A percentile compares a stretch with the other conserved stretches of the same genome.
Evolutionary conservation across 2,329 filamentous ascomycete genomes (phyloP).

Genomic region (Emmonsiellopsis sp.): DNA sequence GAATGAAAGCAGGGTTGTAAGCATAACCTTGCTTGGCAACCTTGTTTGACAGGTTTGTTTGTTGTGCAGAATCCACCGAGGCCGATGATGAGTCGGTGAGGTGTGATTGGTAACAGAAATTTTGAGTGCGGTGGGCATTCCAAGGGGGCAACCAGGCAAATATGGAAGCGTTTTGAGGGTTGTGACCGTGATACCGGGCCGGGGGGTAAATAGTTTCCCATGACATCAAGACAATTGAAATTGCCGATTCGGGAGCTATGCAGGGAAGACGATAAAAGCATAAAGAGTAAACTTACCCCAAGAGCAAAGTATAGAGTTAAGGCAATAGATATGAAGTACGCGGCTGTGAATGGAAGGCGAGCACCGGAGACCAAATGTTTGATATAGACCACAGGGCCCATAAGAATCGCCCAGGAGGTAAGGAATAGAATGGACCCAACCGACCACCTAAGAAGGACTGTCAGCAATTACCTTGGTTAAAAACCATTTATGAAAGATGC

Average conservation of each 20-base stretch:
- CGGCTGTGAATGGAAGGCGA: conserved; percentile 81
- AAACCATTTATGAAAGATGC: neutral
- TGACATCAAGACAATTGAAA: too few relatives aligned
- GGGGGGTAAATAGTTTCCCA: too few relatives aligned
- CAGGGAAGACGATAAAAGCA: conserved; percentile 9
- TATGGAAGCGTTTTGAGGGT: too few relatives aligned
- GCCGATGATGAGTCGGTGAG: neutral
- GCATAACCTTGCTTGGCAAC: neutral
- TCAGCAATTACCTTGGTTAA: conserved; percentile 6
- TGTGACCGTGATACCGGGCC: too few relatives aligned
- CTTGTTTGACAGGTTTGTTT: neutral
- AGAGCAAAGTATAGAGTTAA: conserved; percentile 87
- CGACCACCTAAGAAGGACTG: conserved; percentile 62
- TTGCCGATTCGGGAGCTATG: neutral
- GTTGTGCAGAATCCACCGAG: neutral
- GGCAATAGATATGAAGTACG: conserved; percentile 87
- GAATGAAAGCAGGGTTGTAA: neutral
- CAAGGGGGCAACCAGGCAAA: too few relatives aligned
- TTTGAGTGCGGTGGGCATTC: neutral
- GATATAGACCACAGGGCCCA: conserved; percentile 77
- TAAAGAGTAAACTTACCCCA: conserved; percentile 56
- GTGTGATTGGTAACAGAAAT: neutral
- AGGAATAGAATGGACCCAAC: conserved; percentile 86
- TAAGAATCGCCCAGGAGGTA: conserved; percentile 84
- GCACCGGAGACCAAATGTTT: conserved; percentile 76